These are phyloP conservation scores for Tetrahymena malaccensis DNA, from an alignment of 73 alveolate species.

Conservation along the genomic window DNA sequence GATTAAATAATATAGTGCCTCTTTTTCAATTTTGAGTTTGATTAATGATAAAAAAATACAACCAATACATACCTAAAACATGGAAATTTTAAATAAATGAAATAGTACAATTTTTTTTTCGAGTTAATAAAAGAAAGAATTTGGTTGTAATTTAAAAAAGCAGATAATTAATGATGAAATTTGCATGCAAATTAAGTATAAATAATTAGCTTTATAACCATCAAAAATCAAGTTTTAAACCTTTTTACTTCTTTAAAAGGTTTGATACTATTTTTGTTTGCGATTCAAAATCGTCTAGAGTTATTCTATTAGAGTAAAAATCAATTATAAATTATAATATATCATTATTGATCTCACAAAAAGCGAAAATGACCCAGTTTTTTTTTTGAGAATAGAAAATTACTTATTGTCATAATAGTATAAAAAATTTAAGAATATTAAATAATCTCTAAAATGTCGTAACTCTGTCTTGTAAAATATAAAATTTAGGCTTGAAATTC, in stretches of 20 bases:
- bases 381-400: too few species aligned
- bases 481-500: not conserved
- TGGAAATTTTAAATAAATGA: not conserved
- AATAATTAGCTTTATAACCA: not conserved
- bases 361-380: not conserved
- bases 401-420: too few species aligned
- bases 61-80: not conserved
- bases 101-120: not conserved
- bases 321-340: too few species aligned
- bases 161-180: not conserved
- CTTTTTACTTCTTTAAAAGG: not conserved
- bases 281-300: not conserved
- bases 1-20: too few species aligned
- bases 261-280: not conserved
- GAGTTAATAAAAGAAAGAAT: not conserved
- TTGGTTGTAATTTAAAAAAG: too few species aligned
- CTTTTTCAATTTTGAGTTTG: too few species aligned
- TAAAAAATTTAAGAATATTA: too few species aligned
- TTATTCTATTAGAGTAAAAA: not conserved
- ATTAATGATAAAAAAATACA: too few species aligned
- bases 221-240: not conserved
- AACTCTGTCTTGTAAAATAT: not conserved
- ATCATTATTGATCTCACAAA: not conserved
- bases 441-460: not conserved
- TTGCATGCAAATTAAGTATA: not conserved